These are phyloP conservation scores for Ganoderma sinense DNA, from an alignment of 1,284 basidiomycete genomes.

Conservation along the genomic window DNA sequence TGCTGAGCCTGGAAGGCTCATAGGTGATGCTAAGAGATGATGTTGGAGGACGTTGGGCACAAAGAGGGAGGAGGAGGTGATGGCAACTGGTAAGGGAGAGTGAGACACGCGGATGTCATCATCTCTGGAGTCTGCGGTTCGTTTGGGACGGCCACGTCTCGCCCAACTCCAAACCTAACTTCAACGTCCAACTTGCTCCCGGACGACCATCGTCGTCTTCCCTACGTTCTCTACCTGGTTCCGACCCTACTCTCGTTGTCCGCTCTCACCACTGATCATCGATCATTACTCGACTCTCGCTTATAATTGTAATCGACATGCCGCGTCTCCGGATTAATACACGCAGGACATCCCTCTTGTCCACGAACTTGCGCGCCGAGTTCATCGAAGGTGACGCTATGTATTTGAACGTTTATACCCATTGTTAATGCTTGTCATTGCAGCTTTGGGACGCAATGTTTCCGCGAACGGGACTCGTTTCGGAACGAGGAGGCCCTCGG, in stretches of 20 bases:
- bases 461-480: not conserved
- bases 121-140: not conserved
- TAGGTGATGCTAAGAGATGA: not conserved
- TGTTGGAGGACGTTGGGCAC: not conserved
- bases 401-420: not conserved
- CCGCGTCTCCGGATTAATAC: conserved; percentile 24
- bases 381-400: conserved; percentile 16
- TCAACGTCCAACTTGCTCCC: conserved; percentile 11
- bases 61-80: not conserved
- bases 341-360: conserved; percentile 20
- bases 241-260: not conserved
- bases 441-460: conserved; percentile 16
- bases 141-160: not conserved
- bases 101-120: not conserved
- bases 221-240: not conserved
- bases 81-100: not conserved
- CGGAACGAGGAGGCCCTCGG: not conserved
- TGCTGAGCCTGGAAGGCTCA: not conserved
- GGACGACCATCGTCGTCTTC: conserved; percentile 10
- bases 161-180: not conserved
- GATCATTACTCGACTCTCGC: not conserved
- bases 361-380: conserved; percentile 15
- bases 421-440: not conserved
- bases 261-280: not conserved
- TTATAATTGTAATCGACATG: conserved; percentile 17